phyloP scores from a whole-genome alignment of 768 basidiomycete species.

The Cantharellus anzutake region DNA sequence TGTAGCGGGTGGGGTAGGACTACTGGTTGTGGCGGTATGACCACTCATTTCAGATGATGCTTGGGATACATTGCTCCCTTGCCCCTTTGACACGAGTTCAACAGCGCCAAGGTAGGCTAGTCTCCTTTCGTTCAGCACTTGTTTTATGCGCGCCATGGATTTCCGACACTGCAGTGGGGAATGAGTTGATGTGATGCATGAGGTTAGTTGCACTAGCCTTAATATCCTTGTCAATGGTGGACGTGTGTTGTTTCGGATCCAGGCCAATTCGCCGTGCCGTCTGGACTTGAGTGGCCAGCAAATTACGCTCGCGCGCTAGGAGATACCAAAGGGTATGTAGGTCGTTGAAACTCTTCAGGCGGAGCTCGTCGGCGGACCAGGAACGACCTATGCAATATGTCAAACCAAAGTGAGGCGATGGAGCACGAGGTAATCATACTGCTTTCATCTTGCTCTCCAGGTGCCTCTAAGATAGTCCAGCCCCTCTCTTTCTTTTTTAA shows the following conservation, averaged over 20 bases:
- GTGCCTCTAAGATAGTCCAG: neutral
- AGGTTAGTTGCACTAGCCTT: constrained; percentile 1
- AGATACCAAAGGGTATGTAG: constrained; percentile 93
- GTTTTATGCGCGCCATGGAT: constrained; percentile 94
- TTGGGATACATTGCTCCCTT: no score
- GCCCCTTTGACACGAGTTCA: neutral
- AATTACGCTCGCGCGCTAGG: constrained; percentile 69
- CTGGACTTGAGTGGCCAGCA: constrained; percentile 72
- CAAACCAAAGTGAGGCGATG: neutral
- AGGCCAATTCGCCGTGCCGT: constrained; percentile 43
- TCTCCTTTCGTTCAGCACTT: constrained; percentile 76
- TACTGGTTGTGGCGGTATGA: no score
- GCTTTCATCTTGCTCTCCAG: neutral
- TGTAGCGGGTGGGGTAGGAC: no score
- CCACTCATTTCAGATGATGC: no score
- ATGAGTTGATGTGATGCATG: neutral
- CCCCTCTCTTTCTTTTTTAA: neutral
- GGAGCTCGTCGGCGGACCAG: constrained; percentile 73
- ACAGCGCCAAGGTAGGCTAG: constrained; percentile 60
- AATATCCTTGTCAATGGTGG: constrained; percentile 5
- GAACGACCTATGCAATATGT: constrained; percentile 15
- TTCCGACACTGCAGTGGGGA: constrained; percentile 51
- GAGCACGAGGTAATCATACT: neutral
- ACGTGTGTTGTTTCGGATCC: constrained; percentile 2
- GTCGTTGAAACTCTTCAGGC: constrained; percentile 82